Conservation (phyloP, 345 rosid genomes). For the Brassica napus region DNA sequence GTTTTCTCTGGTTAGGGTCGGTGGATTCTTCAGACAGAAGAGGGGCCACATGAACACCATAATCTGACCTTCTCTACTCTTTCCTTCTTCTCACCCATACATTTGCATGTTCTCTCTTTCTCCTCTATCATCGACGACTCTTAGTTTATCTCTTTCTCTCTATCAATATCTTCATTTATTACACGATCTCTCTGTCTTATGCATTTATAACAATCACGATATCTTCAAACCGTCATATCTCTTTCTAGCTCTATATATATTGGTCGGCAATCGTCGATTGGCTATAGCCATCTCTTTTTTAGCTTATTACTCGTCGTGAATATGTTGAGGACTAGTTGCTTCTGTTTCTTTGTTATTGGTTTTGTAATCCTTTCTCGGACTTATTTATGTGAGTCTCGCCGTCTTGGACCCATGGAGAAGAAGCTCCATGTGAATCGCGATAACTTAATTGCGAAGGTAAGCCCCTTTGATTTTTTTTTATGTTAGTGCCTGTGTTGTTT, state of each 20-base stretch:
- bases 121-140: conserved; percentile 11
- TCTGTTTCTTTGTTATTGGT: conserved; percentile 40
- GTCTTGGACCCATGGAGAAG: conserved; percentile 38
- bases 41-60: conserved; percentile 46
- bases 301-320: background rate
- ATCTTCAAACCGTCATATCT: conserved; percentile 29
- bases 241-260: background rate
- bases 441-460: conserved; percentile 33
- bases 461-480: background rate
- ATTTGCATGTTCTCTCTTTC: conserved; percentile 57
- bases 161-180: conserved; percentile 50
- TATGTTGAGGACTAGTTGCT: conserved; percentile 36
- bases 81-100: conserved; percentile 47
- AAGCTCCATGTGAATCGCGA: conserved; percentile 35
- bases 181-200: conserved; percentile 33
- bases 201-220: conserved; percentile 40
- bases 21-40: conserved; percentile 42
- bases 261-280: conserved; percentile 7
- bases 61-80: conserved; percentile 40
- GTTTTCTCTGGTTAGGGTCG: conserved; percentile 43
- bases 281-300: background rate
- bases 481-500: background rate
- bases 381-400: conserved; percentile 55
- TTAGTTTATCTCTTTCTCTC: conserved; percentile 8
- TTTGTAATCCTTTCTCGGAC: conserved; percentile 43